These are phyloP conservation scores for Cyphellophora europaea DNA, from an alignment of 2,329 filamentous ascomycete species.

Conservation along the genomic window DNA sequence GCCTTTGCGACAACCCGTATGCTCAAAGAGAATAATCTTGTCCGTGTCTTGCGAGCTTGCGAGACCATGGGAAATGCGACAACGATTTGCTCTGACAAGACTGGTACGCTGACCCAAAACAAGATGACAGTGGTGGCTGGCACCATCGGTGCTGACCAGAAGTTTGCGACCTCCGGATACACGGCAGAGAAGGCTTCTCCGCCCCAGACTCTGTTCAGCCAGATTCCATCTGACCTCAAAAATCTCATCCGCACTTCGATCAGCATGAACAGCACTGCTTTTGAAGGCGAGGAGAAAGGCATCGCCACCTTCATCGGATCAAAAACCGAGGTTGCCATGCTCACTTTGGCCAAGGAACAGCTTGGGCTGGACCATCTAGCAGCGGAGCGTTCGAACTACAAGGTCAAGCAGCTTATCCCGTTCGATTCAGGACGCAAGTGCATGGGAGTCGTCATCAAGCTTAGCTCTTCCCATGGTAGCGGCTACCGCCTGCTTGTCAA, in stretches of 20 bases:
- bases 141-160: slow-evolving; percentile 51
- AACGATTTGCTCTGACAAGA: slow-evolving; percentile 73
- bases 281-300: slow-evolving; percentile 64
- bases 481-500: slow-evolving; percentile 39
- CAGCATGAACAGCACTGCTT: slow-evolving; percentile 56
- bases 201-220: slow-evolving; percentile 9
- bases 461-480: slow-evolving; percentile 19
- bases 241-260: slow-evolving; percentile 32
- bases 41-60: slow-evolving; percentile 66
- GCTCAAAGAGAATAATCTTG: slow-evolving; percentile 68
- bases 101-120: slow-evolving; percentile 64
- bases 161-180: slow-evolving; percentile 31
- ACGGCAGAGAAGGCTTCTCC: slow-evolving; percentile 4
- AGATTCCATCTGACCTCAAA: slow-evolving; percentile 23
- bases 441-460: slow-evolving; percentile 38
- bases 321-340: slow-evolving; percentile 66
- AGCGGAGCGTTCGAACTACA: slow-evolving; percentile 53
- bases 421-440: slow-evolving; percentile 71
- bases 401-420: slow-evolving; percentile 58
- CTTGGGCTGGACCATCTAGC: slow-evolving; percentile 55
- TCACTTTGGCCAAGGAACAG: slow-evolving; percentile 59
- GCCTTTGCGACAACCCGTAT: slow-evolving; percentile 70
- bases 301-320: slow-evolving; percentile 61
- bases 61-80: slow-evolving; percentile 76
- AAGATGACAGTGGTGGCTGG: slow-evolving; percentile 70